Conservation (phyloP, 2,329 filamentous ascomycete genomes). For the Calonectria montana region DNA sequence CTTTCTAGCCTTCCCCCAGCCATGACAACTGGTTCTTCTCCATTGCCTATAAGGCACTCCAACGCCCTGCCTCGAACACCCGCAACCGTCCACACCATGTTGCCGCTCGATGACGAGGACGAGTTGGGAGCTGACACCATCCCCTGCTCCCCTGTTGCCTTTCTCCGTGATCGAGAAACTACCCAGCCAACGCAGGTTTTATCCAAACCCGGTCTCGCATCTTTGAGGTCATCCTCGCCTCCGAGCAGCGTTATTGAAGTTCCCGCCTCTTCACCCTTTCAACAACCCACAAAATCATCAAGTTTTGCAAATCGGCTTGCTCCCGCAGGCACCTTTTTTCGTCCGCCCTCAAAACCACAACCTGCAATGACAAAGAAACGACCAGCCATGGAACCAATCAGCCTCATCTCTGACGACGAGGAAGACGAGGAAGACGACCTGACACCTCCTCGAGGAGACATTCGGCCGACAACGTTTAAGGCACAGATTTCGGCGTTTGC, state of each 20-base stretch:
- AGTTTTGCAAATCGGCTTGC: constrained; percentile 72
- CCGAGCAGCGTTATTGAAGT: constrained; percentile 75
- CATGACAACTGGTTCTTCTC: constrained; percentile 47
- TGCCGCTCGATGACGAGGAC: constrained; percentile 54
- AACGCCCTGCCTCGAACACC: constrained; percentile 44
- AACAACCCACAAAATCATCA: constrained; percentile 48
- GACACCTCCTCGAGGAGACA: constrained; percentile 68
- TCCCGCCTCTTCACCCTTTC: constrained; percentile 85
- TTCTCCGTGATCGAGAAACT: constrained; percentile 44
- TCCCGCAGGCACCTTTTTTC: constrained; percentile 79
- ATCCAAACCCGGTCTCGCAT: constrained; percentile 50
- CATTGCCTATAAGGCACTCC: constrained; percentile 46
- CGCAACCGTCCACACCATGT: constrained; percentile 38
- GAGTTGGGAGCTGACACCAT: constrained; percentile 60
- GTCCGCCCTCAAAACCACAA: constrained; percentile 55
- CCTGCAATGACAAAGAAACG: constrained; percentile 47
- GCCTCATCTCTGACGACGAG: constrained; percentile 63
- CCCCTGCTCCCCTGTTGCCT: constrained; percentile 55
- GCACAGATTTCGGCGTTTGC: constrained; percentile 52
- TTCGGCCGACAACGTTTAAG: constrained; percentile 69
- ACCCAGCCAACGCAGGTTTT: constrained; percentile 63
- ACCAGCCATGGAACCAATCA: constrained; percentile 55
- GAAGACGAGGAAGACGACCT: constrained; percentile 54
- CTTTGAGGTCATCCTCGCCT: constrained; percentile 55
- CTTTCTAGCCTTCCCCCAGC: constrained; percentile 15